Evolutionary conservation across 768 basidiomycete genomes (phyloP), one percentile per base, ranked within the genome.

Genomic region (Kwoniella mangroviensis): DNA sequence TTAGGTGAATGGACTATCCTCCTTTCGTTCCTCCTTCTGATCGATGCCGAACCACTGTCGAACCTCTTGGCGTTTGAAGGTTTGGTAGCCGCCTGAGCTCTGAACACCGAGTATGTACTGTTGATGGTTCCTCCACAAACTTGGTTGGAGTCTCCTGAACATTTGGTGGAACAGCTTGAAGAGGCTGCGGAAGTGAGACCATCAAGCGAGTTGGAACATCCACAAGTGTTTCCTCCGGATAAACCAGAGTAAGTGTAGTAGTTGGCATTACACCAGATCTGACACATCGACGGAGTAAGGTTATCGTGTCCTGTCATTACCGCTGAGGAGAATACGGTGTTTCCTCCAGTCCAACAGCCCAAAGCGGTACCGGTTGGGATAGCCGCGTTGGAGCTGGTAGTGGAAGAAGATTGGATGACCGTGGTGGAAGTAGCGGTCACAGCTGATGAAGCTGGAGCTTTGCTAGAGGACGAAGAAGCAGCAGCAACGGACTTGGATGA

Each of bases 201-300:
- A 21, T n/a, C 41, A 19, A 72, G 22, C 10, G 52, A 41, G 45
- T 65, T 63, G 42, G 74, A 24, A 67, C 78, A 79, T 24, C 70
- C 75, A 67, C 78, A 79, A 15, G 67, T 70, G 49, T 67, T 70
- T 22, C 75, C 78, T 13, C 55, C 56, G 11, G 67, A 73, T 22
- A 72, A 26, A 40, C 72, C 72, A 6, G 76, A 55, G 62, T 76
- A 78, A 13, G 73, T 59, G 62, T 69, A 73, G 26, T 66, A 63
- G 57, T 78, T 78, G 61, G 68, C 72, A 42, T 71, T 65, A 66
- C 79, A 80, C 75, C 75, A 78, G 42, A 72, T 57, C 52, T 73
- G 68, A 67, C 79, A 80, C 63, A 70, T 74, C 19, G 67, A 52
- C 1, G 73, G 72, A 3, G 75, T 76, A 56, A 80, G 58, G 34